These are phyloP conservation scores for Globisporangium okanoganense DNA, from an alignment of 352 stramenopile species.

Conservation along the genomic window DNA sequence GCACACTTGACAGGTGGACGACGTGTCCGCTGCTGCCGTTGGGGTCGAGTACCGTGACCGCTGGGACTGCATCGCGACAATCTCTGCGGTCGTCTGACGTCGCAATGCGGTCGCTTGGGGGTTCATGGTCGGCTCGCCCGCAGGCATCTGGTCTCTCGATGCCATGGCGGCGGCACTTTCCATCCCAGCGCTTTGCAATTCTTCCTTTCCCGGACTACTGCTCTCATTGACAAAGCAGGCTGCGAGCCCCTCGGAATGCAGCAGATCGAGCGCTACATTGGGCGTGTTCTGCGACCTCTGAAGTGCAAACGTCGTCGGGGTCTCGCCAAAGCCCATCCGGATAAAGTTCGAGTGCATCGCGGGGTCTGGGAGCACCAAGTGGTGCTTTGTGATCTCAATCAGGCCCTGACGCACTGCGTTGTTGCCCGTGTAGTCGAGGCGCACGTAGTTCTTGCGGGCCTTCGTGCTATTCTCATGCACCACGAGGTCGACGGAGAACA, in stretches of 20 bases:
- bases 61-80: slow-evolving; percentile 69
- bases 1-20: slow-evolving; percentile 47
- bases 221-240: slow-evolving; percentile 42
- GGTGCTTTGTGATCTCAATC: slow-evolving; percentile 79
- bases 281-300: slow-evolving; percentile 75
- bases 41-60: slow-evolving; percentile 43
- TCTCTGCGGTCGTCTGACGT: slow-evolving; percentile 65
- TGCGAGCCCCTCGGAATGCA: slow-evolving; percentile 62
- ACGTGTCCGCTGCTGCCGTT: slow-evolving; percentile 17
- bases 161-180: neutral
- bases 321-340: slow-evolving; percentile 73
- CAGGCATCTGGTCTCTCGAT: slow-evolving; percentile 14
- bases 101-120: slow-evolving; percentile 19
- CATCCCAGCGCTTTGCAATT: slow-evolving; percentile 1
- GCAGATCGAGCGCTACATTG: slow-evolving; percentile 67
- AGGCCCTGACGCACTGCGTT: slow-evolving; percentile 63
- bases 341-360: slow-evolving; percentile 82
- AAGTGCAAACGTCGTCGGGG: slow-evolving; percentile 68
- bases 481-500: slow-evolving; percentile 78
- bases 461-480: slow-evolving; percentile 55
- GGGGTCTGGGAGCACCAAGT: slow-evolving; percentile 69
- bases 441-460: slow-evolving; percentile 31
- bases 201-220: slow-evolving; percentile 10
- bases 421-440: slow-evolving; percentile 66
- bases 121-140: slow-evolving; percentile 15